phyloP scores from a whole-genome alignment of 768 basidiomycete genomes.

The Leccinum pellstonianum region DNA sequence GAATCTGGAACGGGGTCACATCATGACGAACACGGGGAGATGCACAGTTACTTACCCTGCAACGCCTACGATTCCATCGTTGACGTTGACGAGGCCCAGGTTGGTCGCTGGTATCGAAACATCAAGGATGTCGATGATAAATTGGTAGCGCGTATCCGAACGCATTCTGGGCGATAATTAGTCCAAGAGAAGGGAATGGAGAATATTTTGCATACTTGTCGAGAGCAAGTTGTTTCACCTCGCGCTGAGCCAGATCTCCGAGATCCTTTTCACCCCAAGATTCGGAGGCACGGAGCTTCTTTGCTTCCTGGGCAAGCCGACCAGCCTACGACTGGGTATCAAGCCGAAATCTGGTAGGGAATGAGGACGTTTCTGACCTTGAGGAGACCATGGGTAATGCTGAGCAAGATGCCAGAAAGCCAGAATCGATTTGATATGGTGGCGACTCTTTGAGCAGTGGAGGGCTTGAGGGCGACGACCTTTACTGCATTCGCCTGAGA shows the following conservation, averaged over 20 bases:
- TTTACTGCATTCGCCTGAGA: constrained; percentile 63
- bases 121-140: constrained; percentile 83
- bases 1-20: constrained; percentile 41
- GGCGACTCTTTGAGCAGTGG: constrained; percentile 56
- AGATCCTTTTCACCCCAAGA: constrained; percentile 65
- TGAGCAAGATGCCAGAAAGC: constrained; percentile 83
- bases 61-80: constrained; percentile 83
- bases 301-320: constrained; percentile 60
- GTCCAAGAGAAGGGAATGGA: not conserved
- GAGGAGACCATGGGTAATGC: constrained; percentile 64
- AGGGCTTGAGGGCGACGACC: constrained; percentile 59
- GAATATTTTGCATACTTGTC: constrained; percentile 42
- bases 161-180: constrained; percentile 48
- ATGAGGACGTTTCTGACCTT: constrained; percentile 47
- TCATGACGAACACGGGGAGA: constrained; percentile 2
- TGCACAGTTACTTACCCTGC: constrained; percentile 62
- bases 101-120: constrained; percentile 87
- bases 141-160: constrained; percentile 68
- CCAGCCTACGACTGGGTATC: constrained; percentile 42
- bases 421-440: constrained; percentile 81
- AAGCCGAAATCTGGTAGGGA: not conserved
- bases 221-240: constrained; percentile 58
- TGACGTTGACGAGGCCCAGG: constrained; percentile 70
- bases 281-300: constrained; percentile 45
- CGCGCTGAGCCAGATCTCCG: constrained; percentile 61